A percentile compares a stretch with the other conserved stretches of the same genome.
Conservation (phyloP, 768 basidiomycete species). For the Phlebiopsis gigantea region DNA sequence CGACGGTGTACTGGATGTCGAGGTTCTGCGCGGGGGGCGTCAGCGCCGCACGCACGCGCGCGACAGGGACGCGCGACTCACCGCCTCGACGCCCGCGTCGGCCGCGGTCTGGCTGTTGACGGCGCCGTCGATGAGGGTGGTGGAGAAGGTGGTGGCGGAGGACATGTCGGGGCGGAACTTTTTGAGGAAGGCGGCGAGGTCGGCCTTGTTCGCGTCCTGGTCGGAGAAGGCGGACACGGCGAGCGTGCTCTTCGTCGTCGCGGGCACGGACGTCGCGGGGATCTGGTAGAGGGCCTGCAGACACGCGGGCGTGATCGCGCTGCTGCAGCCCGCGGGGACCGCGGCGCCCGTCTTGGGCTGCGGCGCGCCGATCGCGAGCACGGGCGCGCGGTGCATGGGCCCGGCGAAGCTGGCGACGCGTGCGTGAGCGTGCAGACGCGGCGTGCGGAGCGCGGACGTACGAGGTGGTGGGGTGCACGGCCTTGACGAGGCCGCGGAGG, state of each 20-base stretch:
- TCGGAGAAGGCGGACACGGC: not conserved
- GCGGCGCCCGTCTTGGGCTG: not conserved
- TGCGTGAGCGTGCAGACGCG: not conserved
- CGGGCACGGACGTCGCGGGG: slow-evolving; percentile 7
- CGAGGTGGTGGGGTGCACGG: slow-evolving; percentile 28
- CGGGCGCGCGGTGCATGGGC: not conserved
- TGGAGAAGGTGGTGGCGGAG: slow-evolving; percentile 19
- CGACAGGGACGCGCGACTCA: slow-evolving; percentile 28
- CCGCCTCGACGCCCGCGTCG: slow-evolving; percentile 56
- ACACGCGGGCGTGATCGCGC: slow-evolving; percentile 20
- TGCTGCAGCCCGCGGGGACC: slow-evolving; percentile 15
- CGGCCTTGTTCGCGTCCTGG: not conserved
- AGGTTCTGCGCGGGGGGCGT: slow-evolving; percentile 12
- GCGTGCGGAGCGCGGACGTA: not conserved
- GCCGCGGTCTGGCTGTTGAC: slow-evolving; percentile 40
- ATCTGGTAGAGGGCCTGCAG: slow-evolving; percentile 23
- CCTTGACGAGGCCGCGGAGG: slow-evolving; percentile 22
- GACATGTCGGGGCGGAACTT: not conserved
- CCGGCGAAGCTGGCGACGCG: not conserved
- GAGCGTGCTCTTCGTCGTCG: slow-evolving; percentile 12
- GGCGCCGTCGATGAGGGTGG: slow-evolving; percentile 23
- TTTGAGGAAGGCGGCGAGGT: not conserved
- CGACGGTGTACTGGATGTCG: slow-evolving; percentile 24
- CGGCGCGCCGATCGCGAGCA: not conserved
- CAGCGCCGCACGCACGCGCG: too few species aligned